A percentile compares a stretch with the other conserved stretches of the same genome.
Conservation (phyloP, 2,329 filamentous ascomycete genomes). For the Aureobasidium pullulans region DNA sequence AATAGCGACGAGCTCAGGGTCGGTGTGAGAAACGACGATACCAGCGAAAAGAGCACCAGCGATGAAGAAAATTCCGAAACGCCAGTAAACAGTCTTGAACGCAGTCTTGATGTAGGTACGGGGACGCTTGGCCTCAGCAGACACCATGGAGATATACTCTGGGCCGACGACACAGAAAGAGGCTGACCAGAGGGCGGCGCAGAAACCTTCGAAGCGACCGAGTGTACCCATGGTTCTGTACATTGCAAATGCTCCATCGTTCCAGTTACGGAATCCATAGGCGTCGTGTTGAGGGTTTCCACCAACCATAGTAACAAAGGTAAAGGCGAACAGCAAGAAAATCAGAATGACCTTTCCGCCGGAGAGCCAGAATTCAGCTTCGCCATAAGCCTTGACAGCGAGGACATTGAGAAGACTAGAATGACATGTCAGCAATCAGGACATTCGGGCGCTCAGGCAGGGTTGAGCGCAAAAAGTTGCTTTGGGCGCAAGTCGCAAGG, state of each 20-base stretch:
- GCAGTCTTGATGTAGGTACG: slow-evolving; percentile 39
- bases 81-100: slow-evolving; percentile 43
- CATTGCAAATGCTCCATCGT: slow-evolving; percentile 27
- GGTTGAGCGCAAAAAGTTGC: slow-evolving; percentile 10
- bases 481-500: not conserved
- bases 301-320: slow-evolving; percentile 17
- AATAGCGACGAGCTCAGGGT: slow-evolving; percentile 22
- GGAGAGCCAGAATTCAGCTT: slow-evolving; percentile 42
- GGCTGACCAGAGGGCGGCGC: slow-evolving; percentile 29
- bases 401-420: slow-evolving; percentile 33
- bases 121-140: slow-evolving; percentile 40
- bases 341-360: slow-evolving; percentile 30
- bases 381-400: slow-evolving; percentile 39
- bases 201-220: slow-evolving; percentile 25
- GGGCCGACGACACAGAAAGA: slow-evolving; percentile 40
- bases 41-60: slow-evolving; percentile 38
- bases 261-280: slow-evolving; percentile 37
- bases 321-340: slow-evolving; percentile 30
- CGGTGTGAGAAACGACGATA: slow-evolving; percentile 31
- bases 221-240: slow-evolving; percentile 17
- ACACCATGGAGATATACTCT: slow-evolving; percentile 43
- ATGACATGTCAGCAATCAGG: slow-evolving; percentile 2
- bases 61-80: slow-evolving; percentile 43
- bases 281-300: slow-evolving; percentile 29
- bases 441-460: not conserved